A percentile compares a stretch with the other conserved stretches of the same genome.
Conservation (phyloP, 257 asterid species). For the Lycium ferocissimum region DNA sequence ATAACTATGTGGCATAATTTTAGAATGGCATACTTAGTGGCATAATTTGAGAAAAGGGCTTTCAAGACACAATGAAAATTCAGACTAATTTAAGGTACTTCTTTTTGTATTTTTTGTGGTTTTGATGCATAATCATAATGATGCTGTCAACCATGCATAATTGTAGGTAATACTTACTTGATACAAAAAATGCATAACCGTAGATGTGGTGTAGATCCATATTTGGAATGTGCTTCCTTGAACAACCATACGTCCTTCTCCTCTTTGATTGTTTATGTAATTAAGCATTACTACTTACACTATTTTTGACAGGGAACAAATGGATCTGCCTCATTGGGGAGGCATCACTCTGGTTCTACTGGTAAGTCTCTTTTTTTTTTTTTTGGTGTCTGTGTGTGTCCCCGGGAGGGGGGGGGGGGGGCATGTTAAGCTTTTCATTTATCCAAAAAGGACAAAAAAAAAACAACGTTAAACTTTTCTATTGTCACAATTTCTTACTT, state of each 20-base stretch:
- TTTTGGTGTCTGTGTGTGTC: background rate
- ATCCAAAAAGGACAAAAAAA: background rate
- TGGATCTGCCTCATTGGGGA: background rate
- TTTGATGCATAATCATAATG: constrained; percentile 17
- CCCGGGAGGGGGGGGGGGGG: too few species aligned
- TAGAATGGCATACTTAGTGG: background rate
- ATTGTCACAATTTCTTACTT: background rate
- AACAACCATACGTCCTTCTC: constrained; percentile 10
- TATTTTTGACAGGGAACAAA: constrained; percentile 21
- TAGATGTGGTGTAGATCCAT: background rate
- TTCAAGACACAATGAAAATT: background rate
- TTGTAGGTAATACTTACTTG: background rate
- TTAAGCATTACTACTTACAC: background rate
- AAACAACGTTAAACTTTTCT: background rate
- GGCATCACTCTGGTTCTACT: background rate
- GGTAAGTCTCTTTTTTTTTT: background rate
- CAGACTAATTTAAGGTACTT: background rate
- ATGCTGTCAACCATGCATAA: constrained; percentile 19
- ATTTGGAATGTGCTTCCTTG: constrained; percentile 22
- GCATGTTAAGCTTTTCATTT: background rate
- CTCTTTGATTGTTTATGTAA: constrained; percentile 12
- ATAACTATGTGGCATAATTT: background rate
- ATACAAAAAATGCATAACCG: background rate
- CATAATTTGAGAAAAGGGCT: background rate
- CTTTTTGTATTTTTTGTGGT: background rate